phyloP scores from a whole-genome alignment of 75 land plant genomes.

The Selaginella moellendorffii region DNA sequence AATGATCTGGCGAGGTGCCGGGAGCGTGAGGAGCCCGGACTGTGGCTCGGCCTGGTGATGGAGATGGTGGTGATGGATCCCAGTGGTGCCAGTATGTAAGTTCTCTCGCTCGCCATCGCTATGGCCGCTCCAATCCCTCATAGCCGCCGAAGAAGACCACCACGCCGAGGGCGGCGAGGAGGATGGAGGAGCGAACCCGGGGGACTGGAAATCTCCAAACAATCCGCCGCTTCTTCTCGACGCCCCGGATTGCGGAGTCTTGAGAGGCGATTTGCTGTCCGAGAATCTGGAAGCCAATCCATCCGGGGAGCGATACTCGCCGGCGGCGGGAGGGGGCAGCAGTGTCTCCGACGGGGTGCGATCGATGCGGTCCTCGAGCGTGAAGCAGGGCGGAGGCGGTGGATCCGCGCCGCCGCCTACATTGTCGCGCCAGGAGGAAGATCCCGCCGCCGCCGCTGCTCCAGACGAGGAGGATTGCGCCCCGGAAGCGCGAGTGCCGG shows the following conservation, averaged over 20 bases:
- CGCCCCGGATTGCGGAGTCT: conserved; percentile 10
- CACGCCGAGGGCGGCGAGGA: neutral
- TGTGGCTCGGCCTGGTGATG: conserved; percentile 31
- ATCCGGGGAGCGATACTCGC: conserved; percentile 15
- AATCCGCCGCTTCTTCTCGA: neutral
- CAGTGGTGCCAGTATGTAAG: no score
- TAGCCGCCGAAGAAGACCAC: neutral
- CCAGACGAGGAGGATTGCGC: conserved; percentile 32
- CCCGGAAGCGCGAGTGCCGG: conserved; percentile 15
- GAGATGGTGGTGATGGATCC: neutral
- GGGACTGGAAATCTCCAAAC: neutral
- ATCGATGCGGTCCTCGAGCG: conserved; percentile 67
- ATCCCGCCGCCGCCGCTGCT: conserved; percentile 43
- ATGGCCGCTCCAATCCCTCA: neutral
- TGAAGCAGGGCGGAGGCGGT: conserved; percentile 81
- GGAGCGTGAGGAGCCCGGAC: conserved; percentile 63
- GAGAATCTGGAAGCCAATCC: conserved; percentile 11
- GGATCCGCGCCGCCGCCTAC: conserved; percentile 36
- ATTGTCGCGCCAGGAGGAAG: conserved; percentile 56
- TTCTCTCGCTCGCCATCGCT: no score
- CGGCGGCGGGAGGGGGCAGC: neutral
- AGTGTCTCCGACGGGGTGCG: conserved; percentile 12
- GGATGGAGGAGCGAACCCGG: neutral
- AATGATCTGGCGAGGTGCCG: conserved; percentile 62
- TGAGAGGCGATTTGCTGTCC: conserved; percentile 9